Evolutionary conservation across 148 eudicot genomes (phyloP).

Genomic region (Rhododendron simsii): DNA sequence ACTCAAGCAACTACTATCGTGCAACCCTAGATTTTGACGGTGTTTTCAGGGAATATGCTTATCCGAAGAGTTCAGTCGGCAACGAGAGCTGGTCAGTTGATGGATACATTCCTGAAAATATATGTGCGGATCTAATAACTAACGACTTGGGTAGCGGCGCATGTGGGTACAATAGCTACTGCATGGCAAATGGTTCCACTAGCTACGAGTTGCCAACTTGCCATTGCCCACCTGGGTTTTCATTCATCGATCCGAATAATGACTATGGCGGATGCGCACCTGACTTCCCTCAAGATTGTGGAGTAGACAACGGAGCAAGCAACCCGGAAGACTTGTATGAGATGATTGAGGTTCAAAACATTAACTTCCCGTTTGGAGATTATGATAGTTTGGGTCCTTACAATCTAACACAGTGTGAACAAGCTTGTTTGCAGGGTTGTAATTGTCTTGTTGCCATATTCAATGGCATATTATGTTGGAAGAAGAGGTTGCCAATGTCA

Average conservation of each 20-base stretch:
- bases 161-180: constrained; percentile 9
- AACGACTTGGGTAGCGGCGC: not conserved
- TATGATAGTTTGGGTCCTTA: not conserved
- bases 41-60: not conserved
- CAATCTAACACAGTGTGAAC: not conserved
- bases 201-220: no score
- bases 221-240: not conserved
- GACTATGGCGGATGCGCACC: not conserved
- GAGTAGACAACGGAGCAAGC: not conserved
- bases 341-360: not conserved
- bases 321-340: not conserved
- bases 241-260: not conserved
- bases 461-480: not conserved
- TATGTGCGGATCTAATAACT: not conserved
- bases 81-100: not conserved
- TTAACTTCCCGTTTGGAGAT: not conserved
- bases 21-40: not conserved
- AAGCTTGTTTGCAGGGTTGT: constrained; percentile 5
- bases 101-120: not conserved
- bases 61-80: not conserved
- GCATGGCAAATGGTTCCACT: not conserved
- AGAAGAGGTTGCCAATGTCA: constrained; percentile 5
- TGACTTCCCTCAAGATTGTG: not conserved
- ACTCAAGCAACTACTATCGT: not conserved
- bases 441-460: constrained; percentile 1